These are phyloP conservation scores for Fusarium udum DNA, from an alignment of 2,329 filamentous ascomycete species.

Conservation along the genomic window DNA sequence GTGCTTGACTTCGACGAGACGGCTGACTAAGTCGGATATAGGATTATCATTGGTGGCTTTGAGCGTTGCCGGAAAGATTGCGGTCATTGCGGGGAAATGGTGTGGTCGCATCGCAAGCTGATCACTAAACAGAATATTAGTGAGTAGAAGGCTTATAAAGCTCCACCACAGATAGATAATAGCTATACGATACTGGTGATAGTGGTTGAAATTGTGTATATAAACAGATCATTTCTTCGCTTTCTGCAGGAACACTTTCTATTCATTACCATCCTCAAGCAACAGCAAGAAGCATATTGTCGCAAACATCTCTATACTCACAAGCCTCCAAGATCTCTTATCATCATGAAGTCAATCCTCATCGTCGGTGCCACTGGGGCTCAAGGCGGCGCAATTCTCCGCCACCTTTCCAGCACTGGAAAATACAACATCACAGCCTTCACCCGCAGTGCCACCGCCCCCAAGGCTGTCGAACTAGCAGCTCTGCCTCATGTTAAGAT, in stretches of 20 bases:
- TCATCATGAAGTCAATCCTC: not conserved
- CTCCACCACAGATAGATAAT: not conserved
- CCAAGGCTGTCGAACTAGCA: not conserved
- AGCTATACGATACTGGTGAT: accelerated
- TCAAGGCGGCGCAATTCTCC: not conserved
- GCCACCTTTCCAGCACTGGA: not conserved
- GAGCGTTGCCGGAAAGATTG: accelerated
- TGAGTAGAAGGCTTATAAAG: not conserved
- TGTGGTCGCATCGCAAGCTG: not conserved
- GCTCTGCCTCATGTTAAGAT: not conserved
- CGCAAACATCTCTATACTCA: accelerated
- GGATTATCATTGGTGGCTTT: accelerated
- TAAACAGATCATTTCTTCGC: accelerated
- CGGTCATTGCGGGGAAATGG: not conserved
- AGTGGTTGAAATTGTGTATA: accelerated
- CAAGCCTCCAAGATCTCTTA: not conserved
- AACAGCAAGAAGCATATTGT: accelerated
- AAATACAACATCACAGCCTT: not conserved
- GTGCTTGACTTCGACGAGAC: accelerated
- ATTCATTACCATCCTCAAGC: accelerated
- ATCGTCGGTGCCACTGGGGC: not conserved
- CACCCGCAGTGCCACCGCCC: accelerated
- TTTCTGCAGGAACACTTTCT: accelerated
- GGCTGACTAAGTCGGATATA: accelerated
- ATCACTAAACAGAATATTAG: not conserved